These are phyloP conservation scores for Chamaecrista fasciculata DNA, from an alignment of 306 rosid species.

Conservation along the genomic window DNA sequence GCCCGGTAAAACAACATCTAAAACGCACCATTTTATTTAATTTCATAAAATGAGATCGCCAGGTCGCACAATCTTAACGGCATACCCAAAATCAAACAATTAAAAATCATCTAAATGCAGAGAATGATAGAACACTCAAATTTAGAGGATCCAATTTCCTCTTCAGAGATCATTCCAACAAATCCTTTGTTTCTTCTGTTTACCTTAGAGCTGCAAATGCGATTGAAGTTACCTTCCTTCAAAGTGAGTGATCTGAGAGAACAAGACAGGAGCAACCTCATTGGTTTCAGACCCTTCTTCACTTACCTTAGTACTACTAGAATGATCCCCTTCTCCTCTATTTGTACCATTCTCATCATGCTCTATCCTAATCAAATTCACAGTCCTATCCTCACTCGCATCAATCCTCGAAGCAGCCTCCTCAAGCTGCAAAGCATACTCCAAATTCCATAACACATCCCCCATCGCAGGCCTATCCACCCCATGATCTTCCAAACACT, in stretches of 20 bases:
- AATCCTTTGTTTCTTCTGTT: too few relatives aligned
- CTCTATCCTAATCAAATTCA: constrained; percentile 7
- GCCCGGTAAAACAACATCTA: too few relatives aligned
- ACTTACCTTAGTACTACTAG: background rate
- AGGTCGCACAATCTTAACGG: too few relatives aligned
- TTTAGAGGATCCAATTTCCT: too few relatives aligned
- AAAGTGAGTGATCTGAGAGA: constrained; percentile 39
- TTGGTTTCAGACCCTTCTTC: constrained; percentile 32
- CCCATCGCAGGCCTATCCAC: constrained; percentile 79
- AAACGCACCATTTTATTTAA: too few relatives aligned
- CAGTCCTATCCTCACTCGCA: constrained; percentile 31
- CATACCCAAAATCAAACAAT: too few relatives aligned
- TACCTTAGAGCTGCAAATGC: too few relatives aligned
- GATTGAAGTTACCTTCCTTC: constrained; percentile 44
- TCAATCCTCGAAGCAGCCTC: constrained; percentile 39
- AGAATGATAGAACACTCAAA: too few relatives aligned
- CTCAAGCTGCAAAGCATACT: constrained; percentile 65
- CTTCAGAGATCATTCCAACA: too few relatives aligned
- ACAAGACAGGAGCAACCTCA: constrained; percentile 32
- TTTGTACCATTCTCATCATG: constrained; percentile 8
- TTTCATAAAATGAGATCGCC: too few relatives aligned
- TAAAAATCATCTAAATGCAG: too few relatives aligned
- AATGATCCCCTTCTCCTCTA: constrained; percentile 23
- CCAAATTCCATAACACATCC: constrained; percentile 88
- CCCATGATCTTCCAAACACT: constrained; percentile 58